Evolutionary conservation across 2,329 filamentous ascomycete genomes (phyloP).

Genomic region (Simplicillium sp.): DNA sequence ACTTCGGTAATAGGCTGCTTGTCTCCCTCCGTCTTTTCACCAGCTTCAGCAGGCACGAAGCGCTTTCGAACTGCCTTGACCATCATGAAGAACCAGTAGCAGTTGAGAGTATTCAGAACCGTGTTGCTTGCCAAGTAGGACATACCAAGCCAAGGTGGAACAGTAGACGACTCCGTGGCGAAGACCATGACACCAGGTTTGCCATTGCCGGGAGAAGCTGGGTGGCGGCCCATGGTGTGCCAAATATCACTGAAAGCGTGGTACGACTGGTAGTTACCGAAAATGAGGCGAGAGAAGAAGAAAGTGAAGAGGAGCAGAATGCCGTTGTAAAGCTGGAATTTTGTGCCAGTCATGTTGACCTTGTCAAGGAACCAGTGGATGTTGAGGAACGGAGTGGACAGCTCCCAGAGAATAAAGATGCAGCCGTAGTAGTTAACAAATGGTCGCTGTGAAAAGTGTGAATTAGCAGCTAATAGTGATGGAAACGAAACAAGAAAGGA

Average conservation of each 20-base stretch:
- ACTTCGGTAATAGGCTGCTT: conserved; percentile 16
- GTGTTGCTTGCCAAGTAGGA: conserved; percentile 64
- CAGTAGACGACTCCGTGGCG: conserved; percentile 33
- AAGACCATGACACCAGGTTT: conserved; percentile 26
- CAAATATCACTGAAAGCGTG: conserved; percentile 64
- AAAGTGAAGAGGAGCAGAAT: conserved; percentile 63
- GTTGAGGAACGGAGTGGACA: conserved; percentile 78
- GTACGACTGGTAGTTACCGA: conserved; percentile 64
- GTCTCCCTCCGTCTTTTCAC: conserved; percentile 19
- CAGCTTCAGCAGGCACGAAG: conserved; percentile 44
- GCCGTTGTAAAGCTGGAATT: conserved; percentile 68
- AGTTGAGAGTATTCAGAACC: conserved; percentile 66
- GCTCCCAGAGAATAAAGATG: conserved; percentile 79
- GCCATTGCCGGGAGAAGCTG: conserved; percentile 19
- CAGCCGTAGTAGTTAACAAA: conserved; percentile 77
- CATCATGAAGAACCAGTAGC: conserved; percentile 86
- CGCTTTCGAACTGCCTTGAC: conserved; percentile 68
- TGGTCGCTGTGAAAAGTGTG: conserved; percentile 47
- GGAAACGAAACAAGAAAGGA: conserved; percentile 6
- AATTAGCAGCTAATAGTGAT: conserved; percentile 1
- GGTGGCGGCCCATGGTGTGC: conserved; percentile 29
- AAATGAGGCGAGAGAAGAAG: conserved; percentile 68
- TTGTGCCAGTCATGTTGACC: conserved; percentile 66
- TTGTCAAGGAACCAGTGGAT: conserved; percentile 93
- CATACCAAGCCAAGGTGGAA: conserved; percentile 61